A percentile compares a stretch with the other conserved stretches of the same genome.
phyloP scores from a whole-genome alignment of 177 flowering plant species.

The Telopea speciosissima region DNA sequence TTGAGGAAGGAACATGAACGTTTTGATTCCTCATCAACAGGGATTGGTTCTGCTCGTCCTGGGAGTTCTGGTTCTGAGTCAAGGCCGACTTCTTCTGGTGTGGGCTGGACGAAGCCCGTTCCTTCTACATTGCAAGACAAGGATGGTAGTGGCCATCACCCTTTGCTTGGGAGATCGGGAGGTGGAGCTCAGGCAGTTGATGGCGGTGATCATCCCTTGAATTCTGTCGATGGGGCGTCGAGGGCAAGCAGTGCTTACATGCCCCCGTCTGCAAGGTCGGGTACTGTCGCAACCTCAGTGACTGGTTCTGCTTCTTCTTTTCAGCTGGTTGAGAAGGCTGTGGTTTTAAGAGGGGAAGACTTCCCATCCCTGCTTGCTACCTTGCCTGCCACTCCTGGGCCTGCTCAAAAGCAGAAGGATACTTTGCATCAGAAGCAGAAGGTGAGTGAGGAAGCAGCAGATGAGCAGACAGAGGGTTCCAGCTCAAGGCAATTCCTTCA shows the following conservation, averaged over 20 bases:
- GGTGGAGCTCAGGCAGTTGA: conserved; percentile 18
- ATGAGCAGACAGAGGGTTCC: conserved; percentile 30
- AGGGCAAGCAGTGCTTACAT: conserved; percentile 37
- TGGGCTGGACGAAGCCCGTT: conserved; percentile 85
- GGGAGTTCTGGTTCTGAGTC: conserved; percentile 51
- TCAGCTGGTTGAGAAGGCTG: conserved; percentile 36
- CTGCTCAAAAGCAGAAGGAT: conserved; percentile 57
- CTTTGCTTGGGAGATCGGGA: conserved; percentile 2
- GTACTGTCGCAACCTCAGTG: conserved; percentile 13
- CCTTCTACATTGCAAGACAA: conserved; percentile 39
- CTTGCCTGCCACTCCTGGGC: conserved; percentile 38
- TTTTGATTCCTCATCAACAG: conserved; percentile 51
- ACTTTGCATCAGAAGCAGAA: conserved; percentile 38
- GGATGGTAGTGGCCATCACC: conserved; percentile 32
- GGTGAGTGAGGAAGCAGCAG: conserved; percentile 24
- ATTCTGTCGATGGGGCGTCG: conserved; percentile 23
- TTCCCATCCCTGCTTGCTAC: conserved; percentile 80
- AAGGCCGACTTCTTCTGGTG: conserved; percentile 60
- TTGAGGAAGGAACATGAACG: conserved; percentile 84
- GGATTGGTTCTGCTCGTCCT: conserved; percentile 41
- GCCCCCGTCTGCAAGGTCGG: conserved; percentile 59
- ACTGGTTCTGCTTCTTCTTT: conserved; percentile 19
- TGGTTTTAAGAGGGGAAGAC: conserved; percentile 87
- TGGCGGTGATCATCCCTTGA: conserved; percentile 1
- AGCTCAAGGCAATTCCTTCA: conserved; percentile 25